phyloP scores from a whole-genome alignment of 2,329 filamentous ascomycete species.

The Botrytis cinerea region DNA sequence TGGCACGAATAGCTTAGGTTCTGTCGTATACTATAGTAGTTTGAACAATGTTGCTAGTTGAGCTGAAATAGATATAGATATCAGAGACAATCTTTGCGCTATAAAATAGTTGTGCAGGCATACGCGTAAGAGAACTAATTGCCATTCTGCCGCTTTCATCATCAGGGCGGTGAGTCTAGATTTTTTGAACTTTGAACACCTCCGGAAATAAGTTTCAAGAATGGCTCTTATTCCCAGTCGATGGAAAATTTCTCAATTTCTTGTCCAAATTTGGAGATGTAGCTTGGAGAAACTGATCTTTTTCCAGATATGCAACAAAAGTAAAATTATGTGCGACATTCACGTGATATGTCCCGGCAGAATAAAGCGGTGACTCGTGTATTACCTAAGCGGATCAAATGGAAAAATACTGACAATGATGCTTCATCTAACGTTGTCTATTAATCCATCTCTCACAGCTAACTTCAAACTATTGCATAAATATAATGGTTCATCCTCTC shows the following conservation, averaged over 20 bases:
- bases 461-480: not conserved
- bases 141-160: not conserved
- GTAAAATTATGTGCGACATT: fast-evolving
- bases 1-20: not conserved
- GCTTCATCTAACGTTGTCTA: too few relatives aligned
- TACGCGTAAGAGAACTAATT: not conserved
- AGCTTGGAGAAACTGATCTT: not conserved
- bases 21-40: not conserved
- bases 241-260: not conserved
- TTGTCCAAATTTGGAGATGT: not conserved
- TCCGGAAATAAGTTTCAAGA: not conserved
- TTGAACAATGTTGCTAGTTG: not conserved
- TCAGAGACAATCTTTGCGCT: not conserved
- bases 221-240: not conserved
- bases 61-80: not conserved
- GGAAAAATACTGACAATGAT: not conserved
- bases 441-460: not conserved
- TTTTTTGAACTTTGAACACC: not conserved
- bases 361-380: not conserved
- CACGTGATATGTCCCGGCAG: not conserved
- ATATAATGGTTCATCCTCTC: not conserved
- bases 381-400: not conserved
- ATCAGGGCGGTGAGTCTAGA: not conserved
- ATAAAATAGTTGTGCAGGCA: not conserved
- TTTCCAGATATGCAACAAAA: not conserved